Percentiles rank a stretch among this genome's conserved stretches.
Conservation (phyloP, 2,329 filamentous ascomycete genomes). For the Lecanoromycetidae sp. region DNA sequence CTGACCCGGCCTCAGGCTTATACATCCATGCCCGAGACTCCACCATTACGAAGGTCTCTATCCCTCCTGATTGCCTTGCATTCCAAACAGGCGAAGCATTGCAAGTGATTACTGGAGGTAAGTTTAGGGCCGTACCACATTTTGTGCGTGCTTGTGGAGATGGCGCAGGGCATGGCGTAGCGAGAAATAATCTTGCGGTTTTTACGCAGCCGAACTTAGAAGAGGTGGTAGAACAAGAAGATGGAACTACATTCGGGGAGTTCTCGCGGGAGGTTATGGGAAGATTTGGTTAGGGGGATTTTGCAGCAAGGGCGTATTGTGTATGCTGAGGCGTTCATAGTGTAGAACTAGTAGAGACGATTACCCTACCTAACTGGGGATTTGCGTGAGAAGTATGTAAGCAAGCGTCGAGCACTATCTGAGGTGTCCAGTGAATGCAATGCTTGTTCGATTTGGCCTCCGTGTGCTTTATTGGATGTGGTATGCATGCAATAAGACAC, state of each 20-base stretch:
- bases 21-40: conserved; percentile 84
- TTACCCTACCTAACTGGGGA: too few relatives aligned
- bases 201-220: conserved; percentile 95
- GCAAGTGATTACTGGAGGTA: conserved; percentile 79
- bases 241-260: conserved; percentile 60
- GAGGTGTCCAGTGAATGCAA: too few relatives aligned
- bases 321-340: too few relatives aligned
- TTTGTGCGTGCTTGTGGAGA: conserved; percentile 56
- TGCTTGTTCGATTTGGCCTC: too few relatives aligned
- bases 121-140: conserved; percentile 89
- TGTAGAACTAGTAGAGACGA: too few relatives aligned
- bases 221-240: conserved; percentile 53
- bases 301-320: neutral
- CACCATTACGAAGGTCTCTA: conserved; percentile 76
- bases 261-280: conserved; percentile 74
- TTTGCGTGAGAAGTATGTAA: too few relatives aligned
- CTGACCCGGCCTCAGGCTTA: conserved; percentile 75
- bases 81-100: conserved; percentile 94
- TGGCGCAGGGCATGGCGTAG: conserved; percentile 36
- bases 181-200: conserved; percentile 79
- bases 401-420: too few relatives aligned
- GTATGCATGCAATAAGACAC: too few relatives aligned
- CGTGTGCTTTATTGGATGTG: too few relatives aligned
- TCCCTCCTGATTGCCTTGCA: conserved; percentile 80
- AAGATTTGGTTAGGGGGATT: conserved; percentile 28